Evolutionary conservation across 2,329 filamentous ascomycete genomes (phyloP).

Genomic region (Microsporum audouinii): DNA sequence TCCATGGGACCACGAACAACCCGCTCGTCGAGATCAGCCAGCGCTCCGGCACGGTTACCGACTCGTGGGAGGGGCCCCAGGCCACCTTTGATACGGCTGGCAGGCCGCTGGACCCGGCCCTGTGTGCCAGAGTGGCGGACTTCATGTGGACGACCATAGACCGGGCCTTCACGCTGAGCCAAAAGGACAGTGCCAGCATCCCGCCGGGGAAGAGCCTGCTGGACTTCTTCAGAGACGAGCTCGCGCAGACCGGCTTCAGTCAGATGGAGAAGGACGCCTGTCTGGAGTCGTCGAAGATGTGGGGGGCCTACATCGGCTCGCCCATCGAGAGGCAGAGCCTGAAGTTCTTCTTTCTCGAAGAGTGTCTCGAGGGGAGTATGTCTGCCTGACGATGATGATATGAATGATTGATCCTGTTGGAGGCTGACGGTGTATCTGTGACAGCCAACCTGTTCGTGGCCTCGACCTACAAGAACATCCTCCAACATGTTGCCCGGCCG

Average conservation of each 20-base stretch:
- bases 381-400: slow-evolving; percentile 6
- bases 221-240: slow-evolving; percentile 45
- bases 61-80: slow-evolving; percentile 43
- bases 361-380: slow-evolving; percentile 51
- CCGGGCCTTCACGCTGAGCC: slow-evolving; percentile 49
- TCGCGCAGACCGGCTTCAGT: slow-evolving; percentile 31
- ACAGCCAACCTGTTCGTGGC: slow-evolving; percentile 50
- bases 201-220: slow-evolving; percentile 42
- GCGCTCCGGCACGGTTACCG: slow-evolving; percentile 39
- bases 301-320: slow-evolving; percentile 54
- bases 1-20: slow-evolving; percentile 50
- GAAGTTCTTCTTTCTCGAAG: slow-evolving; percentile 55
- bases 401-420: neutral
- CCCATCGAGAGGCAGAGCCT: slow-evolving; percentile 49
- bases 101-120: slow-evolving; percentile 26
- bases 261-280: slow-evolving; percentile 38
- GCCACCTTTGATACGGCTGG: slow-evolving; percentile 40
- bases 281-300: slow-evolving; percentile 47
- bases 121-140: slow-evolving; percentile 26
- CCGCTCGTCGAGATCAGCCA: slow-evolving; percentile 48
- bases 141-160: slow-evolving; percentile 49
- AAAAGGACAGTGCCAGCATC: slow-evolving; percentile 41
- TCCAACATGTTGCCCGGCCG: slow-evolving; percentile 41
- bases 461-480: slow-evolving; percentile 48
- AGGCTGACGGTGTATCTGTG: slow-evolving; percentile 16